A percentile compares a stretch with the other conserved stretches of the same genome.
Evolutionary conservation across 2,329 filamentous ascomycete genomes (phyloP).

Genomic region (Westerdykella aurantiaca): DNA sequence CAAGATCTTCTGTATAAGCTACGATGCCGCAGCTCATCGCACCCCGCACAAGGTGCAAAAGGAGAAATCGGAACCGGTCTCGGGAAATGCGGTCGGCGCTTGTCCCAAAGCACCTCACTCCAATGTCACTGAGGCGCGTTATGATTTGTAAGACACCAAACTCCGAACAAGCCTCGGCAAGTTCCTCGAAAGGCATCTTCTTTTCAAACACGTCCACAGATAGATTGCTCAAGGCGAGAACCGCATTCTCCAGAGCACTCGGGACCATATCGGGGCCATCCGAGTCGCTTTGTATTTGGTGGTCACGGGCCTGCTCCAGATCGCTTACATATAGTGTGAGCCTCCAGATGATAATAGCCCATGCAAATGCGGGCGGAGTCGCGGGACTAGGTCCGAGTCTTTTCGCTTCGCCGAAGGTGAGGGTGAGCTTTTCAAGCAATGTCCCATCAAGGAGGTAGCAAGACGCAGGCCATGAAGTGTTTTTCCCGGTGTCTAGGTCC

Average conservation of each 20-base stretch:
- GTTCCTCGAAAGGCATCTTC: constrained; percentile 19
- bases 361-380: constrained; percentile 70
- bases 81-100: constrained; percentile 51
- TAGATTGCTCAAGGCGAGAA: constrained; percentile 16
- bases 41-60: constrained; percentile 66
- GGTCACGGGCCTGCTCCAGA: constrained; percentile 27
- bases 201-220: constrained; percentile 25
- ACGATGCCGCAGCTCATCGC: constrained; percentile 55
- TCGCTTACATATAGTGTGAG: constrained; percentile 15
- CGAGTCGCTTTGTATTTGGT: constrained; percentile 18
- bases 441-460: constrained; percentile 65
- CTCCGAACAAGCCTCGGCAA: constrained; percentile 21
- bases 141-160: constrained; percentile 23
- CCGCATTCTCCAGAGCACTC: constrained; percentile 25
- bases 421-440: constrained; percentile 67
- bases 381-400: constrained; percentile 53
- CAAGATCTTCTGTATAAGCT: constrained; percentile 66
- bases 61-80: constrained; percentile 56
- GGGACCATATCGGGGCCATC: constrained; percentile 9
- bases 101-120: constrained; percentile 41
- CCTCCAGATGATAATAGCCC: constrained; percentile 59
- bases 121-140: constrained; percentile 20
- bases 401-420: constrained; percentile 58
- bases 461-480: constrained; percentile 29
- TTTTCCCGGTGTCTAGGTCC: constrained; percentile 31